Evolutionary conservation across 202 grass and related monocot species (phyloP).

Genomic region (Panicum virgatum): DNA sequence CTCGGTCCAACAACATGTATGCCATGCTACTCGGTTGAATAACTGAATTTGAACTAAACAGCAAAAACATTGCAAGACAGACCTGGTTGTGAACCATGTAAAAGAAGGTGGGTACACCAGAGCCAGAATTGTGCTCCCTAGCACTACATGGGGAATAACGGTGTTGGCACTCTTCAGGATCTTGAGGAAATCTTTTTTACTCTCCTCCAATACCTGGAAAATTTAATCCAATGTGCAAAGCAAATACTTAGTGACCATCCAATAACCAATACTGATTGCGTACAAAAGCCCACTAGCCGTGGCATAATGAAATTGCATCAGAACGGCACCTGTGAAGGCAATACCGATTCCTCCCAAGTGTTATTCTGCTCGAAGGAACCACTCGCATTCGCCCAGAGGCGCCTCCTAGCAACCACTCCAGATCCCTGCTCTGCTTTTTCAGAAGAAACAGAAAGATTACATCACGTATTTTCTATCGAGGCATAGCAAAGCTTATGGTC

Average conservation of each 20-base stretch:
- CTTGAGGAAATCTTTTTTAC: slow-evolving; percentile 53
- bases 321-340: slow-evolving; percentile 47
- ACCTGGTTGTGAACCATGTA: slow-evolving; percentile 98
- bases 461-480: not conserved
- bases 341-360: slow-evolving; percentile 15
- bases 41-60: slow-evolving; percentile 10
- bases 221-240: slow-evolving; percentile 17
- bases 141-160: slow-evolving; percentile 79
- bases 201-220: slow-evolving; percentile 50
- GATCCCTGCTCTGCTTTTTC: slow-evolving; percentile 44
- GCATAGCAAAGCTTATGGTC: not conserved
- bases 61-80: not conserved
- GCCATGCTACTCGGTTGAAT: not conserved
- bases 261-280: not conserved
- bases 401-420: slow-evolving; percentile 19
- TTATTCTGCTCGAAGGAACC: slow-evolving; percentile 55
- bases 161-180: slow-evolving; percentile 71
- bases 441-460: not conserved
- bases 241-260: not conserved
- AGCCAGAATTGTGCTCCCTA: slow-evolving; percentile 84
- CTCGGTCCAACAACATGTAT: not conserved
- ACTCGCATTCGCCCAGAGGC: slow-evolving; percentile 23
- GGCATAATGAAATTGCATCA: not conserved
- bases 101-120: slow-evolving; percentile 89
- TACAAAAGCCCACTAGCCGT: not conserved